Evolutionary conservation across 2,329 filamentous ascomycete species (phyloP).

Genomic region (Claviceps digitariae): DNA sequence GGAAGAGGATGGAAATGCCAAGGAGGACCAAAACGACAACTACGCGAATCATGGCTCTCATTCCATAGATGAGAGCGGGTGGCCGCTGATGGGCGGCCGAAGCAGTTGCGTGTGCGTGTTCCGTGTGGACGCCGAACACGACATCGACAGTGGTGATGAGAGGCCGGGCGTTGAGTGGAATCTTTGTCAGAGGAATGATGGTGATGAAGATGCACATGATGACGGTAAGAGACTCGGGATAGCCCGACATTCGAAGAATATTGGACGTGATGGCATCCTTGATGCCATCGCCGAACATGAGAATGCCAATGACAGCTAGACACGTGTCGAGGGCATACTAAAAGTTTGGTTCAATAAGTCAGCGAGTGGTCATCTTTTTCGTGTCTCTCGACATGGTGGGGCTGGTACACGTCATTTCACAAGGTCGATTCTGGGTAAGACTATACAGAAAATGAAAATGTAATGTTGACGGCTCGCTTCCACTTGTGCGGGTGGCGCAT

Average conservation of each 20-base stretch:
- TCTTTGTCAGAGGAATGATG: constrained; percentile 89
- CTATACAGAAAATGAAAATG: constrained; percentile 67
- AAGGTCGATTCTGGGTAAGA: background rate
- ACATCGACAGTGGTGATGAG: constrained; percentile 79
- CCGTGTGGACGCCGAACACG: constrained; percentile 55
- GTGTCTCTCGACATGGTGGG: too few species aligned
- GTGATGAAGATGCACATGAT: constrained; percentile 76
- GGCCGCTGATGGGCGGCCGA: constrained; percentile 22
- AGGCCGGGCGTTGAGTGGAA: constrained; percentile 80
- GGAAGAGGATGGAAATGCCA: constrained; percentile 53
- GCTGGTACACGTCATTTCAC: background rate
- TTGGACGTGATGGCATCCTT: constrained; percentile 84
- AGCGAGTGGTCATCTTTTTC: background rate
- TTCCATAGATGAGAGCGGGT: constrained; percentile 29
- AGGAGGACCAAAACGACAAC: constrained; percentile 59
- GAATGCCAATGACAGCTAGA: constrained; percentile 69
- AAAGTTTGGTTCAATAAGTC: background rate
- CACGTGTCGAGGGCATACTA: constrained; percentile 67
- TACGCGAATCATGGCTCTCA: constrained; percentile 51
- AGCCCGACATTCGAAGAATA: constrained; percentile 61
- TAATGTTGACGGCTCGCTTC: constrained; percentile 56
- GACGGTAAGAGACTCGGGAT: constrained; percentile 59
- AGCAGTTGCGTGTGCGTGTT: constrained; percentile 19
- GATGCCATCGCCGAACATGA: constrained; percentile 93
- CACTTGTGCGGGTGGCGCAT: constrained; percentile 73